Evolutionary conservation across 179 eudicot genomes (phyloP).

Genomic region (Silene coronaria): DNA sequence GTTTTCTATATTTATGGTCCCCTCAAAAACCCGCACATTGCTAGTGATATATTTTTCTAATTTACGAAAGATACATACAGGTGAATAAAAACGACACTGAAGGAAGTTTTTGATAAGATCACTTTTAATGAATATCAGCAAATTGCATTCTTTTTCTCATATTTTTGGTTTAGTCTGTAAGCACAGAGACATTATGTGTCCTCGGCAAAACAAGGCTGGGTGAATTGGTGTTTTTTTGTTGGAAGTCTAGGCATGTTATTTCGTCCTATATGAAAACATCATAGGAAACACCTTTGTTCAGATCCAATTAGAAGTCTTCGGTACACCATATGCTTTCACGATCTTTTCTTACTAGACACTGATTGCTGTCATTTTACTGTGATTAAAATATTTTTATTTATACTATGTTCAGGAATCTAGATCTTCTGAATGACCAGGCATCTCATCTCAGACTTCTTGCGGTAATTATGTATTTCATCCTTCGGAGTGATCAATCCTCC

Average conservation of each 20-base stretch:
- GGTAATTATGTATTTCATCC: constrained; percentile 34
- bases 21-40: not conserved
- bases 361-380: not conserved
- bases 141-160: not conserved
- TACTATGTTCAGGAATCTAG: constrained; percentile 51
- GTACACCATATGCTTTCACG: not conserved
- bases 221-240: not conserved
- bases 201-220: constrained; percentile 7
- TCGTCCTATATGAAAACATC: not conserved
- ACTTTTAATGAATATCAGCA: not conserved
- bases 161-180: not conserved
- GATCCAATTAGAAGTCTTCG: not conserved
- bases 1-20: not conserved
- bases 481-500: not conserved
- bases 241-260: not conserved
- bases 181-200: not conserved
- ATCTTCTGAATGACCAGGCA: constrained; percentile 61
- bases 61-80: not conserved
- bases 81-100: not conserved
- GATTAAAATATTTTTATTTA: constrained; percentile 1
- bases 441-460: constrained; percentile 49
- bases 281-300: not conserved
- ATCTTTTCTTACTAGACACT: not conserved
- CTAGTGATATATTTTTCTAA: not conserved
- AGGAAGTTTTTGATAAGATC: not conserved